phyloP scores from a whole-genome alignment of 306 rosid species.

The Biancaea sappan region DNA sequence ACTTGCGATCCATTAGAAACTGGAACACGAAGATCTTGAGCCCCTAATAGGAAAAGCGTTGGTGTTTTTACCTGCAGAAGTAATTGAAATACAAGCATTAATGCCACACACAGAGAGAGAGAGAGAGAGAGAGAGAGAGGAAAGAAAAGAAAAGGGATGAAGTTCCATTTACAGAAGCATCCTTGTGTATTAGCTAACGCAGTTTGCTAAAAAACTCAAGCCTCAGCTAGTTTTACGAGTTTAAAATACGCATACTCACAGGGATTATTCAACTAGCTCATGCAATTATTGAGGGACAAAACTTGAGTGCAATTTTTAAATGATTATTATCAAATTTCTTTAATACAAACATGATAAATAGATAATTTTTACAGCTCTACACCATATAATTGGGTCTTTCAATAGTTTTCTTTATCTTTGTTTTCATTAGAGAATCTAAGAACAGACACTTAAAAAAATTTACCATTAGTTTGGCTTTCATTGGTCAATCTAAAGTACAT shows the following conservation, averaged over 20 bases:
- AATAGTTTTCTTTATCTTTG: neutral
- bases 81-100: constrained; percentile 26
- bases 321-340: neutral
- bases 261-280: neutral
- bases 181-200: neutral
- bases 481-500: neutral
- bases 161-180: neutral
- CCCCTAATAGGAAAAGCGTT: constrained; percentile 82
- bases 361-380: neutral
- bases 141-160: neutral
- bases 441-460: neutral
- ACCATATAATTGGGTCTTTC: neutral
- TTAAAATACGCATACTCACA: neutral
- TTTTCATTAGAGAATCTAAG: neutral
- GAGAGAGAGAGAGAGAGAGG: neutral
- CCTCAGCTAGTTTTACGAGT: neutral
- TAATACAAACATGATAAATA: neutral
- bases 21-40: constrained; percentile 90
- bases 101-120: neutral
- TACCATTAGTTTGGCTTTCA: neutral
- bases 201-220: constrained; percentile 5
- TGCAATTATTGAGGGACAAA: neutral
- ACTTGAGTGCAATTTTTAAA: neutral
- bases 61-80: constrained; percentile 85
- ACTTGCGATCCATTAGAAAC: constrained; percentile 53